Base-by-base conservation (phyloP, 352 stramenopile genomes). In the Globisporangium paddicum region DNA sequence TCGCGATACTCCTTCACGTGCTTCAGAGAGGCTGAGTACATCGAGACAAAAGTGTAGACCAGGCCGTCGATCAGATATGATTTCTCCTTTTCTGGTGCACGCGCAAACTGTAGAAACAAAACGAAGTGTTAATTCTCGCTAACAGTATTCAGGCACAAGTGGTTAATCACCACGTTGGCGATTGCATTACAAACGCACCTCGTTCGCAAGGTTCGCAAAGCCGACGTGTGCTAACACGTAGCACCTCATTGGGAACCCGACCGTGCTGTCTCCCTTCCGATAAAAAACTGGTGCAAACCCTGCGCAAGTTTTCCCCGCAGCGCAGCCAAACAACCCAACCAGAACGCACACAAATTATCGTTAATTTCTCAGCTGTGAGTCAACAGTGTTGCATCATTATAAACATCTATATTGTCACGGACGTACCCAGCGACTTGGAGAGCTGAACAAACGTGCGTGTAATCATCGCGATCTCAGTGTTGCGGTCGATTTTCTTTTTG, bases 11-110 rank as follows among this genome's bases (percentile, higher is more conserved):
- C 69, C 26, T 72, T 82, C 8, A 63, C 38, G 21, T 72, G 79
- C 62, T 83, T 86, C 23, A 86, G 62, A 0, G 73, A 70, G 3
- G 80, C 51, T 2, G 67, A 66, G 34, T 87, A 77, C 14, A 89
- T 59, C 16, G 42, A 70, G 9, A 72, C 50, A 3, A 79, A 62
- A 5, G 64, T 82, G 59, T 77, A 80, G 64, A 89, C 70, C 37
- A 89, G 63, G 5, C 75, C 77, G 58, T 89, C 79, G n/a, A 82
- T 52, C 38, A 79, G 72, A 18, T 80, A 64, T 5, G 26, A 23
- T 34, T 79, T 86, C 25, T 71, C 58, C 1, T 63, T 64, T 26
- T 78, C 67, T 2, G 73, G 51, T 48, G 83, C 65, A 18, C 28
- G 51, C 42, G 68, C 68, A 55, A 84, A 72, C 72, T 79, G 44